phyloP scores from a whole-genome alignment of 2,329 filamentous ascomycete genomes.

The Curvularia eragrostidis region DNA sequence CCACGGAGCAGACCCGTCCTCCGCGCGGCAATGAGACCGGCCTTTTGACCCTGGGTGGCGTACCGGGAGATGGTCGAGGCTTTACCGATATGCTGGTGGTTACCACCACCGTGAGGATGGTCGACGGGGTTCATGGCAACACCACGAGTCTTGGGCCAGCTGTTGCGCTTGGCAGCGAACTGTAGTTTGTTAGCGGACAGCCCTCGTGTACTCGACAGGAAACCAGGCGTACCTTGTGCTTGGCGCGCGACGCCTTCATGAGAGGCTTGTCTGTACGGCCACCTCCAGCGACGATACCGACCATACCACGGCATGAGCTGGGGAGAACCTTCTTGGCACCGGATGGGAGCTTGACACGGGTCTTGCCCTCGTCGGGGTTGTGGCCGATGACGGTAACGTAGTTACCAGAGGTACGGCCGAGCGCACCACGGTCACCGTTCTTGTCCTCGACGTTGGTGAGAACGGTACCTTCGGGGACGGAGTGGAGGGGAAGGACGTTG shows the following conservation, averaged over 20 bases:
- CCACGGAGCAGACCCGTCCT: constrained; percentile 99
- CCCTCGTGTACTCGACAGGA: background rate
- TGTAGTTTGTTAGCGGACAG: constrained; percentile 23
- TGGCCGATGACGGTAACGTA: constrained; percentile 77
- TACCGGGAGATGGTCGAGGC: constrained; percentile 99
- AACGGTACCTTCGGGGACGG: constrained; percentile 98
- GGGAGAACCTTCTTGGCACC: constrained; percentile 99
- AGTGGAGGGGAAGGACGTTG: constrained; percentile 93
- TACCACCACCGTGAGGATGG: constrained; percentile 83
- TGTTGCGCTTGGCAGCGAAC: constrained; percentile 99
- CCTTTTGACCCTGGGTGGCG: constrained; percentile 98
- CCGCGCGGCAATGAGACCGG: constrained; percentile 99
- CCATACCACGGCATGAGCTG: constrained; percentile 94
- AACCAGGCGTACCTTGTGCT: constrained; percentile 73
- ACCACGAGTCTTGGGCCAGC: constrained; percentile 99
- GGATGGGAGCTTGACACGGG: constrained; percentile 97
- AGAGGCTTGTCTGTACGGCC: constrained; percentile 99
- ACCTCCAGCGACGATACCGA: constrained; percentile 98
- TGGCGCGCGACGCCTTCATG: constrained; percentile 98
- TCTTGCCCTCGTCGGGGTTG: constrained; percentile 82
- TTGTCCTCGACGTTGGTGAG: constrained; percentile 99
- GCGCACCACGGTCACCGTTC: constrained; percentile 92
- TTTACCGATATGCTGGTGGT: constrained; percentile 99
- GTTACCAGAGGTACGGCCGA: constrained; percentile 98
- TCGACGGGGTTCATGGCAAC: constrained; percentile 99